phyloP scores from a whole-genome alignment of 2,329 filamentous ascomycete species.

The Pseudogymnoascus sp. region DNA sequence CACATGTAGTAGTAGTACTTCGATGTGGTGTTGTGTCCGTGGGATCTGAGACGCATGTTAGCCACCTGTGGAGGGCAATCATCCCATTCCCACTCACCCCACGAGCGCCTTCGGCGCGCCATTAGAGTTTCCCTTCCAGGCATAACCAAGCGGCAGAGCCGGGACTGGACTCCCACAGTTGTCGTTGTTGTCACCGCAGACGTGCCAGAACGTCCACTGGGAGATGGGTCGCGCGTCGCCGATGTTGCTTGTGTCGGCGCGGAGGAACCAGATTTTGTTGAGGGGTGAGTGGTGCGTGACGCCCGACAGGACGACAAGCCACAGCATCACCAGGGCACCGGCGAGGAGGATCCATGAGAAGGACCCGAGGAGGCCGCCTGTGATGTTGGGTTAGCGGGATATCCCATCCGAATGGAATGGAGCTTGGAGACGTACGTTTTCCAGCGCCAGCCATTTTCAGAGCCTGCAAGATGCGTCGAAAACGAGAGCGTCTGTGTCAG shows the following conservation, averaged over 20 bases:
- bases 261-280: conserved; percentile 75
- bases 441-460: conserved; percentile 1
- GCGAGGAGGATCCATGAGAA: conserved; percentile 54
- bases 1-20: conserved; percentile 70
- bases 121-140: conserved; percentile 47
- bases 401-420: background rate
- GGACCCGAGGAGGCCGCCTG: conserved; percentile 48
- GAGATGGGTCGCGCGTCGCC: conserved; percentile 54
- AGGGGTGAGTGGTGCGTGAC: conserved; percentile 48
- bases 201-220: conserved; percentile 87
- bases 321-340: conserved; percentile 53
- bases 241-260: conserved; percentile 67
- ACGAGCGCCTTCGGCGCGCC: conserved; percentile 47
- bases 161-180: conserved; percentile 57
- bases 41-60: conserved; percentile 33
- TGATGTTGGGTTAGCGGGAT: background rate
- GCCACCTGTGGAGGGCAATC: too few species aligned
- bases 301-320: conserved; percentile 58
- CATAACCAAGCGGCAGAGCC: conserved; percentile 65
- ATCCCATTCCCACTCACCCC: conserved; percentile 33
- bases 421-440: background rate
- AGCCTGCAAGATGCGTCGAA: too few species aligned
- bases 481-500: too few species aligned
- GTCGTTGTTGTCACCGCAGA: conserved; percentile 58
- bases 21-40: conserved; percentile 48